These are phyloP conservation scores for Ustilago hordei DNA, from an alignment of 1,284 basidiomycete genomes.

Conservation along the genomic window DNA sequence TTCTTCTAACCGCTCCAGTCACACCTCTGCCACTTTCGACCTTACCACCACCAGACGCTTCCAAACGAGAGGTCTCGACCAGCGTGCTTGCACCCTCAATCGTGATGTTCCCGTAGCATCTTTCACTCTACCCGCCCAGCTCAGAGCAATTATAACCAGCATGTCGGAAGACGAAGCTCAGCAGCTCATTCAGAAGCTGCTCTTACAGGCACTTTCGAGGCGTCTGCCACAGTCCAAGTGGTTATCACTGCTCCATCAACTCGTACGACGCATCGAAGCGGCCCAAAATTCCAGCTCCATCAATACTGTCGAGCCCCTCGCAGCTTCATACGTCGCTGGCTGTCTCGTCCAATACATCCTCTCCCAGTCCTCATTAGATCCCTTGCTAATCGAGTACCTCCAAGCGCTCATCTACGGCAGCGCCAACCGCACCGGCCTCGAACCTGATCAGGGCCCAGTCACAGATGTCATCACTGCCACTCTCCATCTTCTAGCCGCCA, in stretches of 20 bases:
- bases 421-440: constrained; percentile 32
- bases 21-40: neutral
- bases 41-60: neutral
- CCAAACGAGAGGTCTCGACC: neutral
- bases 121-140: neutral
- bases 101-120: neutral
- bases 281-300: neutral
- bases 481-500: constrained; percentile 35
- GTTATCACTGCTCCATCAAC: constrained; percentile 42
- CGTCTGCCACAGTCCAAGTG: constrained; percentile 41
- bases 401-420: constrained; percentile 44
- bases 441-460: constrained; percentile 39
- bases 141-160: neutral
- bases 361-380: constrained; percentile 39
- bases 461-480: constrained; percentile 48
- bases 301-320: neutral
- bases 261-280: constrained; percentile 25
- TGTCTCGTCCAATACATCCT: constrained; percentile 31
- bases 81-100: neutral
- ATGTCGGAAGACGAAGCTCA: constrained; percentile 35
- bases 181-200: constrained; percentile 41
- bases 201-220: constrained; percentile 31
- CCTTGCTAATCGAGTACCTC: constrained; percentile 44
- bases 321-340: constrained; percentile 22
- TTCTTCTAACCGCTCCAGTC: neutral